These are phyloP conservation scores for Hibiscus tridactylites DNA, from an alignment of 345 rosid genomes.

Conservation along the genomic window DNA sequence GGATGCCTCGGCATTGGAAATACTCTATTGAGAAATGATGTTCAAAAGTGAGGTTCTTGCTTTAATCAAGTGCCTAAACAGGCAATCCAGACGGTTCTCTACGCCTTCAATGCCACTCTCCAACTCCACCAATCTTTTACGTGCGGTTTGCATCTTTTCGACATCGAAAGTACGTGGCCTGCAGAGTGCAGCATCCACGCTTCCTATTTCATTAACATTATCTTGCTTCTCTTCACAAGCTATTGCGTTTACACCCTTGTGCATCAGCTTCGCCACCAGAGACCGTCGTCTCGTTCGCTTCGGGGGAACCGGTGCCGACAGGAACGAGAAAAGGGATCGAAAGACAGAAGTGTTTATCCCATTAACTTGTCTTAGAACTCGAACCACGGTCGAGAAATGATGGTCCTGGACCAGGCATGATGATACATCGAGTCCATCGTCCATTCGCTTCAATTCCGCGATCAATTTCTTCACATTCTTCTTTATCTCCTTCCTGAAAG, in stretches of 20 bases:
- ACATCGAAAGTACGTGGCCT: neutral
- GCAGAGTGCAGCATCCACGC: conserved; percentile 27
- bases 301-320: conserved; percentile 26
- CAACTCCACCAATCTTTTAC: conserved; percentile 33
- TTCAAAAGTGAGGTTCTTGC: conserved; percentile 61
- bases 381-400: conserved; percentile 30
- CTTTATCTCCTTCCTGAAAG: conserved; percentile 45
- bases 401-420: conserved; percentile 20
- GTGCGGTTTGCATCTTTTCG: conserved; percentile 23
- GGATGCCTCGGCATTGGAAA: conserved; percentile 12
- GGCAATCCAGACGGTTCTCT: conserved; percentile 43
- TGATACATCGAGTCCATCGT: conserved; percentile 12
- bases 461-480: conserved; percentile 43
- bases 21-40: conserved; percentile 42
- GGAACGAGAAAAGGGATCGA: conserved; percentile 36
- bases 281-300: conserved; percentile 49
- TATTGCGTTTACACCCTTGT: conserved; percentile 12
- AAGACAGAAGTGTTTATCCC: conserved; percentile 24
- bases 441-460: conserved; percentile 39
- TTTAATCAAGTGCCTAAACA: conserved; percentile 51
- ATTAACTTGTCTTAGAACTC: conserved; percentile 35
- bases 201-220: conserved; percentile 33
- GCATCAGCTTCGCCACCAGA: conserved; percentile 36
- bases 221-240: conserved; percentile 29
- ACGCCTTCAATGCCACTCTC: conserved; percentile 36